Evolutionary conservation across 1,284 basidiomycete species (phyloP), one percentile per base, ranked within the genome.

Genomic region (Xerocomus minutiporus): DNA sequence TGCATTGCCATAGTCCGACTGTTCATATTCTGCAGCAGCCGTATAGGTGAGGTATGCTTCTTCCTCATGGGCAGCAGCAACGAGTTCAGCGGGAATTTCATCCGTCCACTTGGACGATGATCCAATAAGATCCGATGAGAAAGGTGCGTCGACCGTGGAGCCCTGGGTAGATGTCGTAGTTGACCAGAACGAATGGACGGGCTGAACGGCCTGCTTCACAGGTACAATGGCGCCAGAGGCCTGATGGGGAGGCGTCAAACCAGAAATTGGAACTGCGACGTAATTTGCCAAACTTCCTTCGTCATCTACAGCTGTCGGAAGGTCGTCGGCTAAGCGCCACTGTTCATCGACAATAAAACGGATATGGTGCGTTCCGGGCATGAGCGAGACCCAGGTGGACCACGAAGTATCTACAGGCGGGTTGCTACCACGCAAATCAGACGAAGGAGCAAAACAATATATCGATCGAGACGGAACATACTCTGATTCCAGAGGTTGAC

Each of bases 271-370:
- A 36, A 80, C 59, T 41, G 87, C 84, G 54, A 97, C 84, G 69
- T 97, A 98, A 74, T 99, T 99, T 59, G 97, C 93, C 49, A 99
- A 76, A 32, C 90, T 91, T 31, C 97, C 96, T 64, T 97, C 91
- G 61, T 94, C 92, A 67, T 98, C 95, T 31, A 94, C 93, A 1
- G 95, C 93, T 1, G 91, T 91, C 8, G 93, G 89, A 23, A 97
- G 80, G 59, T 93, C 86, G 52, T 86, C 79, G 5, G 85, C 79
- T 12, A 86, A 75, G 54, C 87, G 83, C 86, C 89, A 94, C 48
- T 87, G 82, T 54, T 92, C 89, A 70, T 99, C 97, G 55, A 99
- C 93, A 60, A 98, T 83, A 76, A 98, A 99, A 59, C 95, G 93
- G 67, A 98, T 81, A 56, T 96, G 91, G 67, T 99, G 95, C 2